Evolutionary conservation across 495 filamentous ascomycete species (phyloP).

Genomic region (Glarea lozoyensis): DNA sequence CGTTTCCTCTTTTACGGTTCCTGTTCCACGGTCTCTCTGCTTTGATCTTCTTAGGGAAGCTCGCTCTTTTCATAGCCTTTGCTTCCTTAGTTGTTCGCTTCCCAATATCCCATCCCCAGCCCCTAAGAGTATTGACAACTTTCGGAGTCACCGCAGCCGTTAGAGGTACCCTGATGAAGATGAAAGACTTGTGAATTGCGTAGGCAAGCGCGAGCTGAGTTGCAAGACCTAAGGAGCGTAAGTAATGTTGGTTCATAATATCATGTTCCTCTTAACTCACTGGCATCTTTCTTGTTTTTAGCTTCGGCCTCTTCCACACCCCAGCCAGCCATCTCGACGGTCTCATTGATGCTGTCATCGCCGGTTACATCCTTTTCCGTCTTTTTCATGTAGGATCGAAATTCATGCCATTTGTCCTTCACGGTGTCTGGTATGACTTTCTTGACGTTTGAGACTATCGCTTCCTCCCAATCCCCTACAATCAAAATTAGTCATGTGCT

Average conservation of each 20-base stretch:
- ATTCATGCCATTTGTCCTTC: slow-evolving; percentile 32
- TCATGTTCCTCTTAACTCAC: slow-evolving; percentile 31
- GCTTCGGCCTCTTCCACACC: slow-evolving; percentile 43
- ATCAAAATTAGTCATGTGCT: too few relatives aligned
- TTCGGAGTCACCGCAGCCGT: slow-evolving; percentile 86
- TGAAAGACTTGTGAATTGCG: slow-evolving; percentile 95
- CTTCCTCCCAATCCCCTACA: slow-evolving; percentile 40
- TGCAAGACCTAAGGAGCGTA: slow-evolving; percentile 31
- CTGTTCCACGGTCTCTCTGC: neutral
- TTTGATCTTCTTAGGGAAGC: slow-evolving; percentile 5
- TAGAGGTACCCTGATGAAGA: slow-evolving; percentile 85
- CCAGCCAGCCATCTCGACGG: slow-evolving; percentile 35
- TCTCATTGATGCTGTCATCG: slow-evolving; percentile 23
- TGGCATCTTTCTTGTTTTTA: slow-evolving; percentile 39
- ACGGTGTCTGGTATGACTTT: slow-evolving; percentile 43
- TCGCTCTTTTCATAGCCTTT: slow-evolving; percentile 18
- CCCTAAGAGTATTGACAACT: slow-evolving; percentile 74
- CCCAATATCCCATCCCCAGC: slow-evolving; percentile 66
- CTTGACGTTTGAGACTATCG: slow-evolving; percentile 35
- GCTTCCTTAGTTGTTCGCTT: slow-evolving; percentile 32
- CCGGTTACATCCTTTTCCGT: slow-evolving; percentile 23
- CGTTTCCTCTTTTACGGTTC: neutral
- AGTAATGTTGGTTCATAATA: slow-evolving; percentile 1
- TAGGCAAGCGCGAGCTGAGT: slow-evolving; percentile 93
- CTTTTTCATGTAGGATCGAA: slow-evolving; percentile 27